Evolutionary conservation across 1,139 yeast genomes (phyloP).

Genomic region (Debaryomyces robertsiae): DNA sequence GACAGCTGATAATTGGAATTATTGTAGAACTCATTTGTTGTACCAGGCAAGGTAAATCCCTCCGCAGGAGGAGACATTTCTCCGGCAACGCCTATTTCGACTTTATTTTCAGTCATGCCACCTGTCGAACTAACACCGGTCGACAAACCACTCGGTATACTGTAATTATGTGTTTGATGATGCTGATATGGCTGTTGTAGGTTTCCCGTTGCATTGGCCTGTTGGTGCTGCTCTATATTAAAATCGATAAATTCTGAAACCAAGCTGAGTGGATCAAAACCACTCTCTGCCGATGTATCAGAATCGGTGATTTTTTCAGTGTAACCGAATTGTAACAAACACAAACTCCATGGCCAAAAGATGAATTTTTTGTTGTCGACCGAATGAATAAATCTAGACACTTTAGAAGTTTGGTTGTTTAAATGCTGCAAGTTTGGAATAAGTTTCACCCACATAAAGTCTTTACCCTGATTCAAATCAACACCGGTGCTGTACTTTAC

Average conservation of each 20-base stretch:
- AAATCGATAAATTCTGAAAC: conserved; percentile 43
- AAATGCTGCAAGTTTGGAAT: conserved; percentile 69
- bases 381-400: conserved; percentile 54
- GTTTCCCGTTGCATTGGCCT: conserved; percentile 5
- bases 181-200: conserved; percentile 14
- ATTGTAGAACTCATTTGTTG: conserved; percentile 21
- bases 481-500: conserved; percentile 59
- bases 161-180: conserved; percentile 22
- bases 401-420: conserved; percentile 67
- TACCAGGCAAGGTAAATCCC: conserved; percentile 25
- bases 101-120: conserved; percentile 18
- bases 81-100: conserved; percentile 15
- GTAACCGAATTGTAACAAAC: conserved; percentile 57
- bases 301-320: conserved; percentile 25
- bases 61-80: conserved; percentile 25
- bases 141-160: conserved; percentile 31
- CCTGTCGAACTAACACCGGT: conserved; percentile 30
- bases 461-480: conserved; percentile 23
- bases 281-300: conserved; percentile 11
- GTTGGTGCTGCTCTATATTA: conserved; percentile 28
- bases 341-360: conserved; percentile 71
- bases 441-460: conserved; percentile 59
- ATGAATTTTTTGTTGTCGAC: conserved; percentile 60
- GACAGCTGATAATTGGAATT: conserved; percentile 15
- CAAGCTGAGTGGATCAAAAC: conserved; percentile 34